Conservation (phyloP, 139 green algal genomes). For the Coccomyxa sp. region DNA sequence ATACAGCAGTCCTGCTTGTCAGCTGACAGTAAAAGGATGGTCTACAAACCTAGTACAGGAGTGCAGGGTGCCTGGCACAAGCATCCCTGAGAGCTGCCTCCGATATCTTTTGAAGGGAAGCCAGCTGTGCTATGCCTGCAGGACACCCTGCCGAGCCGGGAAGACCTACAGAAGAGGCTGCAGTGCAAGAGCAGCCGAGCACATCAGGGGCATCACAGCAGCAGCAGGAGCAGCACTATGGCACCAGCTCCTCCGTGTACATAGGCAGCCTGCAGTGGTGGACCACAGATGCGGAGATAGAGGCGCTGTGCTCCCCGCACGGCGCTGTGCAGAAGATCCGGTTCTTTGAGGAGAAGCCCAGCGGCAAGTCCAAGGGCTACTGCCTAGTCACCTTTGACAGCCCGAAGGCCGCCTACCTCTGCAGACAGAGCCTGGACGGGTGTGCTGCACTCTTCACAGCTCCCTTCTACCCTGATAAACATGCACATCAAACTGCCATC, state of each 20-base stretch:
- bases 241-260: constrained; percentile 51
- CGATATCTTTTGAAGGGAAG: too few species aligned
- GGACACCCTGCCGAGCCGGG: not conserved
- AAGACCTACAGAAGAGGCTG: not conserved
- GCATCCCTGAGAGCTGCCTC: too few species aligned
- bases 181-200: not conserved
- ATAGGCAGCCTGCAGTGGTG: constrained; percentile 89
- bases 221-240: not conserved
- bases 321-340: constrained; percentile 52
- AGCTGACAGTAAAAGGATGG: too few species aligned
- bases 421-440: constrained; percentile 60
- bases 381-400: constrained; percentile 70
- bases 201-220: not conserved
- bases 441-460: constrained; percentile 12
- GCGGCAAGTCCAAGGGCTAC: constrained; percentile 79
- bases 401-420: constrained; percentile 38
- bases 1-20: too few species aligned
- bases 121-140: too few species aligned
- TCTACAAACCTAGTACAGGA: too few species aligned
- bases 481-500: not conserved
- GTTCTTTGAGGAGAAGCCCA: constrained; percentile 84
- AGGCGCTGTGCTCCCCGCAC: constrained; percentile 54
- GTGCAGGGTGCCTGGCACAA: too few species aligned
- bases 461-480: not conserved
- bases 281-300: constrained; percentile 90